Base-by-base conservation (phyloP, 305 asterid species). In the Withania somnifera region DNA sequence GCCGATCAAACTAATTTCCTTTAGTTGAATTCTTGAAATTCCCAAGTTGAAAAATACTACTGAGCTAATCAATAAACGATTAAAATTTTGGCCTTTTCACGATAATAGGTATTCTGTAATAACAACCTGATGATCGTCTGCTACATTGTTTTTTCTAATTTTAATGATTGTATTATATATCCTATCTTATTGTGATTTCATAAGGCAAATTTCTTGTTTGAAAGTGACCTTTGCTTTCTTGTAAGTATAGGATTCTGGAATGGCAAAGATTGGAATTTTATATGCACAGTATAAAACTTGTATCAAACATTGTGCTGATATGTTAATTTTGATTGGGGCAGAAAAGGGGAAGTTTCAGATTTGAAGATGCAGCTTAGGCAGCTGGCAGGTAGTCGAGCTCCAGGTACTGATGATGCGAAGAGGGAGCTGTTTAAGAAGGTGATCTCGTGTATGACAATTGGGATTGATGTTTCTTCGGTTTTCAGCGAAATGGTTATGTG, bases 401-500 rank as follows among this genome's bases (percentile, higher is more conserved):
- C 98, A 1, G 98, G 99, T 77, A 87, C 94, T 9, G 99, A 95
- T 82, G 98, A 95, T 87, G 86, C 97, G 24, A 97, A 95, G 85
- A 84, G 99, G 84, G 99, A 97, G 17, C 92, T 93, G 78, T 97
- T 92, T 89, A 95, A 97, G 91, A 97, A 97, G 91, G 98, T 97
- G 58, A 93, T 95, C 66, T 97, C 98, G 7, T 95, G 95, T 90
- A 97, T 97, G 99, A 97, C 99, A 11, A 92, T 97, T 76, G 98
- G 98, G 82, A 91, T 97, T 47, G 98, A 97, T 11, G 98, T 97
- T 47, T 97, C 99, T 38, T 92, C 98, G 4, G 97, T 95, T 79
- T 97, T 97, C 68, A 95, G 99, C 80, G 99, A 97, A 88, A 95
- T 95, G 99, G 99, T 97, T 86, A 97, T 97, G 99, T 97, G 99